phyloP scores from a whole-genome alignment of 805 yeast species.

The Candida vartiovaarae region DNA sequence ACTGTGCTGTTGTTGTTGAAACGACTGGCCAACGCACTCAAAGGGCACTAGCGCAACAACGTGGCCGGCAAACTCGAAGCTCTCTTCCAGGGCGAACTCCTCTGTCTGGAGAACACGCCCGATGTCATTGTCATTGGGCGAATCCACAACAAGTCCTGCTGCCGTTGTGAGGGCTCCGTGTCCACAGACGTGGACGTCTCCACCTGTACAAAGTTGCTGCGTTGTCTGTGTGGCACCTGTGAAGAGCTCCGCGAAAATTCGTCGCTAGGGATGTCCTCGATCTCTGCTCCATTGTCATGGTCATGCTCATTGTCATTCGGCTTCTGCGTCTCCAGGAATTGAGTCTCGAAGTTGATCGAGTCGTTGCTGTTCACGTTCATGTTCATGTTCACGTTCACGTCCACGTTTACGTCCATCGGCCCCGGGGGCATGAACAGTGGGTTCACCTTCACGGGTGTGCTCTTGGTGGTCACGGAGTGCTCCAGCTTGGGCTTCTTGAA shows the following conservation, averaged over 20 bases:
- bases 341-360: conserved; percentile 1
- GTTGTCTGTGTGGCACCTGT: background rate
- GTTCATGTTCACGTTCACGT: too few relatives aligned
- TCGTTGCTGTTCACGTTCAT: background rate
- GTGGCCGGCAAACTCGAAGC: too few relatives aligned
- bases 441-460: background rate
- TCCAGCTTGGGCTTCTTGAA: conserved; percentile 1
- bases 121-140: background rate
- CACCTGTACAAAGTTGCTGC: background rate
- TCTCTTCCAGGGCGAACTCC: too few relatives aligned
- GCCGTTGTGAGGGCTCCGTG: too few relatives aligned
- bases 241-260: too few relatives aligned
- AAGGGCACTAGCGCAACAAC: too few relatives aligned
- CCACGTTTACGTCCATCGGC: background rate
- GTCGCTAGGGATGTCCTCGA: too few relatives aligned
- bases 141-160: background rate
- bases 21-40: too few relatives aligned
- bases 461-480: background rate
- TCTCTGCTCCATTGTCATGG: background rate
- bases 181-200: conserved; percentile 1
- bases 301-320: background rate
- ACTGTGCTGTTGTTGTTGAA: too few relatives aligned
- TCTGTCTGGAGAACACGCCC: too few relatives aligned
- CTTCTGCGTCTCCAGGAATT: conserved; percentile 2
- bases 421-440: conserved; percentile 1